Percentiles rank a stretch among this genome's conserved stretches.
These are phyloP conservation scores for Blumeria graminis DNA, from an alignment of 2,329 filamentous ascomycete genomes.

Conservation along the genomic window DNA sequence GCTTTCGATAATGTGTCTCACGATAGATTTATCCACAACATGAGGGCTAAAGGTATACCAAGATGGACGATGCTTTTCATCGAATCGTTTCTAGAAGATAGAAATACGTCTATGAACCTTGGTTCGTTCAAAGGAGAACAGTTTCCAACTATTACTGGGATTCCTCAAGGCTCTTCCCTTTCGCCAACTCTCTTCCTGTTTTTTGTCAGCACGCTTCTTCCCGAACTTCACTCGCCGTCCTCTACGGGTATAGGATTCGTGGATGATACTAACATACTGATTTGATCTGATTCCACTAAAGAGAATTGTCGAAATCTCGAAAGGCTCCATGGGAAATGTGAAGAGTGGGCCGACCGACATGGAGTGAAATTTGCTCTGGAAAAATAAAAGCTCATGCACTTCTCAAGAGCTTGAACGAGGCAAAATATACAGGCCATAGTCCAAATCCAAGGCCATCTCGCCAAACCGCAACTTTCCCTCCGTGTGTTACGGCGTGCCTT, in stretches of 20 bases:
- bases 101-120: no score
- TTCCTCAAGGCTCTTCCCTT: no score
- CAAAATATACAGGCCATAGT: not conserved
- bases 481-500: no score
- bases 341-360: not conserved
- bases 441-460: not conserved
- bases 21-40: no score
- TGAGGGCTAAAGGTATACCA: no score
- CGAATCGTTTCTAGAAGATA: no score
- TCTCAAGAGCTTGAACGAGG: not conserved
- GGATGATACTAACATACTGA: not conserved
- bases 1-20: no score
- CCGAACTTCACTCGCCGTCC: not conserved
- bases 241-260: not conserved
- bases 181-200: no score
- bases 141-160: no score
- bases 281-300: not conserved
- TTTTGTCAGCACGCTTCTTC: not conserved
- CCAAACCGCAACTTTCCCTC: not conserved
- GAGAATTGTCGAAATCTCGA: not conserved
- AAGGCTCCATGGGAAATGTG: not conserved
- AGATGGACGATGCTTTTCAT: no score
- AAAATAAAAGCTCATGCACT: not conserved
- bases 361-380: not conserved
- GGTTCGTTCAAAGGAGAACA: no score